phyloP scores from a whole-genome alignment of 257 asterid species.

The Nicotiana attenuata region DNA sequence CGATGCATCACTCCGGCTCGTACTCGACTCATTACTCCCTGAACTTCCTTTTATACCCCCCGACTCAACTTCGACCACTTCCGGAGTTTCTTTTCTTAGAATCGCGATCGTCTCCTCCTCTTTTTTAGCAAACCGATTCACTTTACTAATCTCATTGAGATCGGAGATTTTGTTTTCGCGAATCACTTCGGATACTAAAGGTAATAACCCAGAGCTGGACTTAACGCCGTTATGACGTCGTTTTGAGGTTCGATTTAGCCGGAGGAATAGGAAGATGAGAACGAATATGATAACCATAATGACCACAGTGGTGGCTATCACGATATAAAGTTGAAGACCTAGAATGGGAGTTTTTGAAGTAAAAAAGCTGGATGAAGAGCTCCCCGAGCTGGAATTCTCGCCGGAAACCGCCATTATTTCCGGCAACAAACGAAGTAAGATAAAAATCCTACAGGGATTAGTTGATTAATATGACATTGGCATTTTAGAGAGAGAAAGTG shows the following conservation, averaged over 20 bases:
- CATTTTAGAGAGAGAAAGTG: neutral
- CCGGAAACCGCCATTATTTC: constrained; percentile 46
- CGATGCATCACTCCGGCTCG: constrained; percentile 55
- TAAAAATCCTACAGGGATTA: neutral
- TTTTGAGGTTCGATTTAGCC: constrained; percentile 37
- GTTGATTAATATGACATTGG: neutral
- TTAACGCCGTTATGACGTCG: constrained; percentile 37
- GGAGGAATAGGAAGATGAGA: constrained; percentile 37
- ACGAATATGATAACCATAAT: constrained; percentile 39
- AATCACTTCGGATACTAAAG: constrained; percentile 44
- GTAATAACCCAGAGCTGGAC: constrained; percentile 48
- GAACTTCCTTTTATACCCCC: constrained; percentile 51
- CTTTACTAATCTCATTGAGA: constrained; percentile 23
- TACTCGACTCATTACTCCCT: constrained; percentile 70
- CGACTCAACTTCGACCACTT: constrained; percentile 33
- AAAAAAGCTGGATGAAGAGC: constrained; percentile 27
- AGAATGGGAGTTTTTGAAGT: constrained; percentile 58
- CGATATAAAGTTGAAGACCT: constrained; percentile 58
- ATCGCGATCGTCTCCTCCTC: constrained; percentile 38
- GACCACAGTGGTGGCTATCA: constrained; percentile 45
- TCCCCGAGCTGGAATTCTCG: constrained; percentile 22
- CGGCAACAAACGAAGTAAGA: neutral
- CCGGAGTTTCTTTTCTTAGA: constrained; percentile 32
- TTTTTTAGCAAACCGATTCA: neutral
- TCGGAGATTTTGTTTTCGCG: constrained; percentile 27